These are phyloP conservation scores for Scutellaria barbata DNA, from an alignment of 257 asterid species.

Conservation along the genomic window DNA sequence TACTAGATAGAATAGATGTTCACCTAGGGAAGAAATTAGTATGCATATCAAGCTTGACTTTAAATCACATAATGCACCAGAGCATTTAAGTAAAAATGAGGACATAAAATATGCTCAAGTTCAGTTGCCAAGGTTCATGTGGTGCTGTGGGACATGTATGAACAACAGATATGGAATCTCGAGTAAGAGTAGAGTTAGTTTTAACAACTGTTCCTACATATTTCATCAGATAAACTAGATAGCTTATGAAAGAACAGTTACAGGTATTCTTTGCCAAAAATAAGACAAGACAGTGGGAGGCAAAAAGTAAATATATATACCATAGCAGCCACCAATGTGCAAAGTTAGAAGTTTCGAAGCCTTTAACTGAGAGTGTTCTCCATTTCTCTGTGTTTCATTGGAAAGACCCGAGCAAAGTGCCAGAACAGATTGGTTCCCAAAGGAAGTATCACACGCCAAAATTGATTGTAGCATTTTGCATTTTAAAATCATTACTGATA, in stretches of 20 bases:
- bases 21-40: background rate
- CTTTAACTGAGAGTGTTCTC: constrained; percentile 35
- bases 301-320: constrained; percentile 44
- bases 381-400: constrained; percentile 36
- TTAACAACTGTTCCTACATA: background rate
- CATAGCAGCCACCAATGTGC: constrained; percentile 82
- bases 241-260: background rate
- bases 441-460: constrained; percentile 75
- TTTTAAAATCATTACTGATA: constrained; percentile 62
- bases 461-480: constrained; percentile 63
- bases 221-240: constrained; percentile 15
- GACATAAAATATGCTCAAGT: constrained; percentile 16
- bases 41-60: constrained; percentile 14
- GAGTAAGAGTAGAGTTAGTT: constrained; percentile 11
- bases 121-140: constrained; percentile 8
- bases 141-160: constrained; percentile 14
- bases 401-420: constrained; percentile 64
- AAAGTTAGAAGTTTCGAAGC: constrained; percentile 57
- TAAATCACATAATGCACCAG: constrained; percentile 9
- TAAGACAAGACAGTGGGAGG: constrained; percentile 22
- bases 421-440: constrained; percentile 63
- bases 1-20: constrained; percentile 16
- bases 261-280: constrained; percentile 6
- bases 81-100: constrained; percentile 7
- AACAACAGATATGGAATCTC: constrained; percentile 21